Percentiles rank a stretch among this genome's conserved stretches.
Evolutionary conservation across 1,284 basidiomycete species (phyloP).

Genomic region (Cutaneotrichosporon cutaneum): DNA sequence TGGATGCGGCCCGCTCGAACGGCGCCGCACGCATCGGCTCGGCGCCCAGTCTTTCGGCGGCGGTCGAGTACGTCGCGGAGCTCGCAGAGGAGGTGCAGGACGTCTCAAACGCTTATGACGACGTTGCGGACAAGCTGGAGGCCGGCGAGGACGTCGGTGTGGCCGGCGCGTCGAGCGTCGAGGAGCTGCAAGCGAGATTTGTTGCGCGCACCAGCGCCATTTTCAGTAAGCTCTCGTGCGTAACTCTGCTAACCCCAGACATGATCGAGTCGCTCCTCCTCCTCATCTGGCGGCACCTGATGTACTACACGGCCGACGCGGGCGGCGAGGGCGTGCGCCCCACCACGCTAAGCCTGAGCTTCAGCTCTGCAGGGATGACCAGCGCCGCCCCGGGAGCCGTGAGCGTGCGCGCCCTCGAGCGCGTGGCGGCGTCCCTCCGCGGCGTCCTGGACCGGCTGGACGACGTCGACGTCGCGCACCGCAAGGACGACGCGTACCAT

Average conservation of each 20-base stretch:
- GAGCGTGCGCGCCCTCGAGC: slow-evolving; percentile 37
- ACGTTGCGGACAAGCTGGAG: slow-evolving; percentile 30
- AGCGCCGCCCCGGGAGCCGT: slow-evolving; percentile 17
- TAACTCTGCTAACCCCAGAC: slow-evolving; percentile 53
- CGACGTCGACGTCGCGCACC: slow-evolving; percentile 45
- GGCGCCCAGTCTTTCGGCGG: slow-evolving; percentile 37
- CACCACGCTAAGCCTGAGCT: slow-evolving; percentile 36
- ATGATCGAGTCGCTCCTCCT: slow-evolving; percentile 79
- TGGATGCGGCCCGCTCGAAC: slow-evolving; percentile 34
- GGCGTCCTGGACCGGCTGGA: slow-evolving; percentile 48
- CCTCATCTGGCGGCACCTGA: slow-evolving; percentile 79
- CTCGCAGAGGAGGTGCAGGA: slow-evolving; percentile 39
- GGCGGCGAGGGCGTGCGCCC: slow-evolving; percentile 33
- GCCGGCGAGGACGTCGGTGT: slow-evolving; percentile 28
- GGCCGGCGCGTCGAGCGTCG: slow-evolving; percentile 14
- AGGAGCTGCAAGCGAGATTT: slow-evolving; percentile 22
- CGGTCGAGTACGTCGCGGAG: slow-evolving; percentile 37
- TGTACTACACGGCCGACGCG: slow-evolving; percentile 55
- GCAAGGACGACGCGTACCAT: slow-evolving; percentile 38
- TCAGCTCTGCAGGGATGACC: slow-evolving; percentile 23
- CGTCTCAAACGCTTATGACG: slow-evolving; percentile 35
- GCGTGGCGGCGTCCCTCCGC: slow-evolving; percentile 40
- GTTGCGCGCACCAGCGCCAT: slow-evolving; percentile 13
- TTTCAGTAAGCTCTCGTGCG: slow-evolving; percentile 11
- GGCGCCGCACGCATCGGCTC: slow-evolving; percentile 27